These are phyloP conservation scores for Trametes cinnabarina DNA, from an alignment of 768 basidiomycete species.

Conservation along the genomic window DNA sequence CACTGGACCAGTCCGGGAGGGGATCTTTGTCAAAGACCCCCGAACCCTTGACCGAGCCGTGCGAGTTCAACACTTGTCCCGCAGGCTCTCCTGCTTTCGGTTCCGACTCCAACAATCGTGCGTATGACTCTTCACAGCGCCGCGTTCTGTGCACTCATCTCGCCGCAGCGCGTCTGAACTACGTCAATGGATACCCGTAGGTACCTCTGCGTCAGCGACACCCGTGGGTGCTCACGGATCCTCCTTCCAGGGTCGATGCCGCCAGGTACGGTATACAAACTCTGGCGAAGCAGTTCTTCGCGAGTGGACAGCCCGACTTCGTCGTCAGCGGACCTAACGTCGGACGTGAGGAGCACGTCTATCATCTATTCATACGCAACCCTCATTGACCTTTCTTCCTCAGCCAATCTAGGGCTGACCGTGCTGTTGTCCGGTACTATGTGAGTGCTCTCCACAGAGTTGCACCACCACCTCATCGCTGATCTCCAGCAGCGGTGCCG, in stretches of 20 bases:
- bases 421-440: conserved; percentile 30
- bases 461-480: background rate
- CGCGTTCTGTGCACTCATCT: background rate
- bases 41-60: conserved; percentile 26
- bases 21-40: conserved; percentile 30
- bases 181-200: conserved; percentile 37
- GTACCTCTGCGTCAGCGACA: background rate
- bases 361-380: no score
- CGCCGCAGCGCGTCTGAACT: conserved; percentile 31
- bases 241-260: conserved; percentile 26
- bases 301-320: conserved; percentile 38
- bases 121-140: background rate
- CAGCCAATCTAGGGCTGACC: conserved; percentile 23
- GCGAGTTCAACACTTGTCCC: conserved; percentile 35
- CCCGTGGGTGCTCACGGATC: background rate
- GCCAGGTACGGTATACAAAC: conserved; percentile 44
- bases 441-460: conserved; percentile 14
- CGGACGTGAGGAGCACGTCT: conserved; percentile 17
- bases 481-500: conserved; percentile 43
- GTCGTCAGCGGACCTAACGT: conserved; percentile 42
- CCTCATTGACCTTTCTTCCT: background rate
- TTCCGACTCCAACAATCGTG: conserved; percentile 27
- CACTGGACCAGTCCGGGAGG: conserved; percentile 35
- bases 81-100: conserved; percentile 33
- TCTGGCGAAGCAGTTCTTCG: conserved; percentile 41